A percentile compares a stretch with the other conserved stretches of the same genome.
phyloP scores from a whole-genome alignment of 371 early-diverging fungal species.

The Edhazardia aedis region DNA sequence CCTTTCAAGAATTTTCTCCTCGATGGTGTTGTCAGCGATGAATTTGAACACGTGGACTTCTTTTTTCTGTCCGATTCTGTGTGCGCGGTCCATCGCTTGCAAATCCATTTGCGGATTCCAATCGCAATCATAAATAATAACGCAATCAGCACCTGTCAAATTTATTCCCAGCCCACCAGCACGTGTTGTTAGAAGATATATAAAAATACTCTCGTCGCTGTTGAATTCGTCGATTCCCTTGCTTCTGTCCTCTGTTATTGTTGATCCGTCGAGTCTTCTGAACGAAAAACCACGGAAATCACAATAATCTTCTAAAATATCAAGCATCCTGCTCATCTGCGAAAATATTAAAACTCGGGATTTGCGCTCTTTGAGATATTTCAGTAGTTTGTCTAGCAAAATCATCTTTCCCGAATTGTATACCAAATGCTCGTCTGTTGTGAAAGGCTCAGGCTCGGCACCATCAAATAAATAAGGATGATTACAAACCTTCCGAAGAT shows the following conservation, averaged over 20 bases:
- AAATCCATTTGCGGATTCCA: constrained; percentile 98
- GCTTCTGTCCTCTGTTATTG: constrained; percentile 70
- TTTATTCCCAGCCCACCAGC: constrained; percentile 96
- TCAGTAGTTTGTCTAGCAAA: constrained; percentile 68
- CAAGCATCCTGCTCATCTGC: constrained; percentile 82
- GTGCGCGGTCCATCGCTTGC: constrained; percentile 97
- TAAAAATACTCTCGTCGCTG: constrained; percentile 61
- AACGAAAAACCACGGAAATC: constrained; percentile 54
- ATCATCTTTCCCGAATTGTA: constrained; percentile 83
- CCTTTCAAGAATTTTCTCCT: constrained; percentile 79
- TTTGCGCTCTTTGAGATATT: constrained; percentile 59
- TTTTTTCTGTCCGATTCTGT: constrained; percentile 94
- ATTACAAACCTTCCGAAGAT: constrained; percentile 89
- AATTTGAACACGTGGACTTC: constrained; percentile 86
- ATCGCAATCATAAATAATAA: constrained; percentile 85
- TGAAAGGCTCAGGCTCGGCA: constrained; percentile 76
- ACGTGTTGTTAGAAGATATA: constrained; percentile 82
- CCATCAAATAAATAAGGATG: constrained; percentile 84
- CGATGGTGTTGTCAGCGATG: constrained; percentile 84
- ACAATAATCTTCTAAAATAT: constrained; percentile 92
- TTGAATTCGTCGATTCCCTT: constrained; percentile 79
- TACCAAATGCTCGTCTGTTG: constrained; percentile 58
- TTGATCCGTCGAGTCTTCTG: constrained; percentile 88
- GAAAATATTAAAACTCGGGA: constrained; percentile 83
- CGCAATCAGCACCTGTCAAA: constrained; percentile 79